Base-by-base conservation (phyloP, 345 rosid species). In the Angophora floribunda region DNA sequence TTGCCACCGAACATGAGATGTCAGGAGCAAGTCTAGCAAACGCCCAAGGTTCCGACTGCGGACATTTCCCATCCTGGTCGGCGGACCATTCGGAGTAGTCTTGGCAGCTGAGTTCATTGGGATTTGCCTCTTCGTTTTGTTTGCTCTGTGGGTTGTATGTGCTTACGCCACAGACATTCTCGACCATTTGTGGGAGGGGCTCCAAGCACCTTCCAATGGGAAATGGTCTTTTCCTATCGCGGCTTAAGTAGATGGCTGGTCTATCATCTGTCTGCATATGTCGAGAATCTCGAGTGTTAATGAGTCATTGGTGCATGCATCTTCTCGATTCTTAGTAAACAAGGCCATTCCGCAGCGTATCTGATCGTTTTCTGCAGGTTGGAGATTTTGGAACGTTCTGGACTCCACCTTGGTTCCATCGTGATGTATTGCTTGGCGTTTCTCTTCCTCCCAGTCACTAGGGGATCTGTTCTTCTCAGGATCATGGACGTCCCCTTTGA, bases 61-160 rank as follows among this genome's bases (percentile, higher is more conserved):
- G 98, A 97, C 99, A 9, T 95, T 97, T 86, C 99, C 99, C 24
- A 87, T 95, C 65, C 92, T 96, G 63, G 98, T 96, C 86, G 95
- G 94, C 86, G 99, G 99, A 88, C 97, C 97, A 85, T 92, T 96
- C 87, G 99, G 99, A 53, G 99, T 97, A 89, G 98, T 97, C 87
- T 93, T 98, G 41, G 99, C 99, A 44, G 95, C 98, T 30, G 99
- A 96, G 92, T 88, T 95, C 52, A 91, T 96, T 88, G 99, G 99
- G 80, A 96, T 96, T 86, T 44, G 93, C 78, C 87, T 96, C 87
- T 92, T 97, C 90, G 89, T 90, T 86, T 92, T 91, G 53, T 97
- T 93, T 59, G 87, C 96, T 82, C 8, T 96, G 24, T 96, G 96
- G 98, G 95, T 96, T 85, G 75, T 94, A 8, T 96, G 91, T 88